These are phyloP conservation scores for Drechslerella coelobrocha DNA, from an alignment of 2,329 filamentous ascomycete genomes.

Conservation along the genomic window DNA sequence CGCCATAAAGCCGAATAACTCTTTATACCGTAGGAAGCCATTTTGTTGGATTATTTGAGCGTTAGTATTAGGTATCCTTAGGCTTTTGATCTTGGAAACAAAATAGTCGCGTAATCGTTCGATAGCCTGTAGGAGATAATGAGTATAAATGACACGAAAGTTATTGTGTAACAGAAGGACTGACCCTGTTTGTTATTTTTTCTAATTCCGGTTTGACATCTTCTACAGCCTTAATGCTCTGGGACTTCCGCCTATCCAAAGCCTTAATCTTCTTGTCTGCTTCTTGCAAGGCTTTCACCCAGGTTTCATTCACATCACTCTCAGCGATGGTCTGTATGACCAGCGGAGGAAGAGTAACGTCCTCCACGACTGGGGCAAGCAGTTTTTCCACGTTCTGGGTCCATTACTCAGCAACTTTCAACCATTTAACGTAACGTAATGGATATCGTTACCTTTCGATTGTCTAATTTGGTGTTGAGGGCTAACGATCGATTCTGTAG, in stretches of 20 bases:
- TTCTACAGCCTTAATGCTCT: constrained; percentile 74
- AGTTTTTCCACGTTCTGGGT: constrained; percentile 75
- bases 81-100: constrained; percentile 89
- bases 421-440: neutral
- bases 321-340: constrained; percentile 86
- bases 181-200: constrained; percentile 80
- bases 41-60: constrained; percentile 96
- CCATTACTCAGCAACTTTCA: neutral
- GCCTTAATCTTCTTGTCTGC: constrained; percentile 77
- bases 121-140: constrained; percentile 67
- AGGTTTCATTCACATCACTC: constrained; percentile 85
- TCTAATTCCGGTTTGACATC: constrained; percentile 86
- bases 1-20: constrained; percentile 83
- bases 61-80: constrained; percentile 94
- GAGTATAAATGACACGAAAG: constrained; percentile 49
- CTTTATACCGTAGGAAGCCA: constrained; percentile 85
- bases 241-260: constrained; percentile 71
- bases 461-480: constrained; percentile 83
- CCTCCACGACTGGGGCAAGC: constrained; percentile 86
- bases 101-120: constrained; percentile 94
- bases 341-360: constrained; percentile 83
- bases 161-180: constrained; percentile 25
- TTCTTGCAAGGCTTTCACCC: constrained; percentile 82
- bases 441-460: constrained; percentile 68
- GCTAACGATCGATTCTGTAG: constrained; percentile 84